phyloP scores from a whole-genome alignment of 352 stramenopile species.

The Globisporangium okanoganense region DNA sequence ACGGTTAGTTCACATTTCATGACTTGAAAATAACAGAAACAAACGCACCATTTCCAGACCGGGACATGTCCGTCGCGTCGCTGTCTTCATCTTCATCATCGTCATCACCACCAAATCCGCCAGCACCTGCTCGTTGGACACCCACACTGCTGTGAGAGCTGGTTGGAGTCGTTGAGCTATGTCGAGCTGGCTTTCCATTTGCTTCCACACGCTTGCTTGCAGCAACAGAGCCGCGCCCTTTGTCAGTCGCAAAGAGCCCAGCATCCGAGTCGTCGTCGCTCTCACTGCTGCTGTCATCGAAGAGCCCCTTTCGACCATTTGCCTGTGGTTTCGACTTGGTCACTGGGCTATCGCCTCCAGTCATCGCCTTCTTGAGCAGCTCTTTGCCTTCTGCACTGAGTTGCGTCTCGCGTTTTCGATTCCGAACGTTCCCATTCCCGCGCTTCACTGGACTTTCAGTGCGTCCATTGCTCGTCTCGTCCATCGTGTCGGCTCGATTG shows the following conservation, averaged over 20 bases:
- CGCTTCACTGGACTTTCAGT: conserved; percentile 17
- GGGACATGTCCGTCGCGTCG: conserved; percentile 10
- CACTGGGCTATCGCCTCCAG: conserved; percentile 16
- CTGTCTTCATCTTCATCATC: conserved; percentile 17
- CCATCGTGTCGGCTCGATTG: conserved; percentile 61
- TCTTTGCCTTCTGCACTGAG: conserved; percentile 74
- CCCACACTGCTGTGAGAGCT: conserved; percentile 11
- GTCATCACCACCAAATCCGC: conserved; percentile 19
- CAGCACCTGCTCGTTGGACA: neutral
- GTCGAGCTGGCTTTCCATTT: conserved; percentile 12
- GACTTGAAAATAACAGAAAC: neutral
- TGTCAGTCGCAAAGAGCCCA: conserved; percentile 43
- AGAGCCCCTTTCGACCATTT: conserved; percentile 58
- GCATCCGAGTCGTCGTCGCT: conserved; percentile 42
- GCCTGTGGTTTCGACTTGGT: conserved; percentile 23
- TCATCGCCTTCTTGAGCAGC: conserved; percentile 68
- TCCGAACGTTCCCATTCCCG: conserved; percentile 25
- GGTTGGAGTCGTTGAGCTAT: conserved; percentile 14
- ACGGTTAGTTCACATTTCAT: neutral
- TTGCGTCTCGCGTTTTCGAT: conserved; percentile 65
- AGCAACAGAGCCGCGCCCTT: conserved; percentile 14
- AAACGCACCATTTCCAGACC: conserved; percentile 12
- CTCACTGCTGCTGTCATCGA: conserved; percentile 73
- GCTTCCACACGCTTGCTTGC: conserved; percentile 7
- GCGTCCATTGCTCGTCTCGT: conserved; percentile 27